Percentiles rank a stretch among this genome's conserved stretches.
These are phyloP conservation scores for Pneumocystis canis DNA, from an alignment of 1,139 yeast genomes.

Conservation along the genomic window DNA sequence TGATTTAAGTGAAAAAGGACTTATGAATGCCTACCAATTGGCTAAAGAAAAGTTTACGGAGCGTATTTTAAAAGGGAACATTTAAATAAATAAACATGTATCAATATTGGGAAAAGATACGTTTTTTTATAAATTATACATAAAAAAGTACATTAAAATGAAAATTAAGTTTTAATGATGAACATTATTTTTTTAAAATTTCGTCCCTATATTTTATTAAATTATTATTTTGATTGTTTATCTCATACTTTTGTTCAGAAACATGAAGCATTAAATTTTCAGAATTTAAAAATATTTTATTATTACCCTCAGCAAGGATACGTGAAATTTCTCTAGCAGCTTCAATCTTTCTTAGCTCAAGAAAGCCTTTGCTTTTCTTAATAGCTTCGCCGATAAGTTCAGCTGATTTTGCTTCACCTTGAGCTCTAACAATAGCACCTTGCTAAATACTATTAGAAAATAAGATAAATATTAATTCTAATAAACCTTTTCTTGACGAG, in stretches of 20 bases:
- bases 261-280: constrained; percentile 86
- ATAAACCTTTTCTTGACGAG: constrained; percentile 67
- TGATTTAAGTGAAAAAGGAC: constrained; percentile 76
- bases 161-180: background rate
- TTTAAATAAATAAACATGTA: background rate
- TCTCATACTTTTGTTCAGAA: constrained; percentile 22
- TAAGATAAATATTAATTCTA: constrained; percentile 37
- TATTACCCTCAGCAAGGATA: constrained; percentile 73
- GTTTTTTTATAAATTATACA: background rate
- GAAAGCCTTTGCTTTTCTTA: constrained; percentile 59
- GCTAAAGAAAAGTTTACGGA: constrained; percentile 80
- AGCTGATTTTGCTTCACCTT: constrained; percentile 98
- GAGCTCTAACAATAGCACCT: constrained; percentile 87
- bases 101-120: background rate
- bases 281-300: constrained; percentile 79
- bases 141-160: background rate
- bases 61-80: constrained; percentile 33
- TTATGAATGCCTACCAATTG: constrained; percentile 75
- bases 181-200: background rate
- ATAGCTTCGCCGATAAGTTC: constrained; percentile 31
- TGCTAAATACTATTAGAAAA: constrained; percentile 27
- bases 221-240: background rate
- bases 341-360: constrained; percentile 88
- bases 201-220: background rate
- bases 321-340: constrained; percentile 93